Base-by-base conservation (phyloP, 306 rosid genomes). In the Malus sieversii region DNA sequence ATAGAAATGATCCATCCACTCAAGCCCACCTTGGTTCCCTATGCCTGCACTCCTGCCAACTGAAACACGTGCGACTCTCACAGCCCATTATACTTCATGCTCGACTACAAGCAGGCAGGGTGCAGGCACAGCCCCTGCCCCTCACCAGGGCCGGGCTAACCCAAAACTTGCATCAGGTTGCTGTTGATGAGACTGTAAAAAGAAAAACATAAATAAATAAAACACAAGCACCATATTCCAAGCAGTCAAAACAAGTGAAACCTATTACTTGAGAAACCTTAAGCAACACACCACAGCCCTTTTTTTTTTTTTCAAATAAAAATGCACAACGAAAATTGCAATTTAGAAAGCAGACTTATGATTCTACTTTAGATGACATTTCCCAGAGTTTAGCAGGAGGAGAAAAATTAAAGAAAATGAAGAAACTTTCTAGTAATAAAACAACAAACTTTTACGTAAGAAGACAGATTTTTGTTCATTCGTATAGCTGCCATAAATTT, bases 131-230 rank as follows among this genome's bases (percentile, higher is more conserved):
- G 97, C 88, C 97, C 92, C 83, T 42, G 97, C 98, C 98, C 98
- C 97, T 94, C 87, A 94, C 25, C 97, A 97, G 98, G 98, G 98
- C 98, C 97, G 98, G 90, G 98, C 98, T 87, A 92, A 87, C 84
- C 97, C 98, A 91, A 91, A 92, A 87, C 84, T 87, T 72, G 92
- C 90, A 86, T 90, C 98, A 71, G 97, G 90, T 63, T 88, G 95
- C 80, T 85, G 96, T 86, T 91, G 98, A 89, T 87, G 97, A 88
- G 96, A 84, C 96, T 94, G 88, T 71, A 82, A 33, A 71, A 79
- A 80, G 42, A 84, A 81, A 44, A 3, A 48, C 18, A 48, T 48
- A 48, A 48, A 48, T 46, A 14, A 46, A 48, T 14, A 5, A 15
- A 48, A 48, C 53, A 48, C 70, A 78, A 57, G 73, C 53, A 76